Percentiles rank a stretch among this genome's conserved stretches.
Evolutionary conservation across 2,329 filamentous ascomycete species (phyloP).

Genomic region (Fusarium anguioides): DNA sequence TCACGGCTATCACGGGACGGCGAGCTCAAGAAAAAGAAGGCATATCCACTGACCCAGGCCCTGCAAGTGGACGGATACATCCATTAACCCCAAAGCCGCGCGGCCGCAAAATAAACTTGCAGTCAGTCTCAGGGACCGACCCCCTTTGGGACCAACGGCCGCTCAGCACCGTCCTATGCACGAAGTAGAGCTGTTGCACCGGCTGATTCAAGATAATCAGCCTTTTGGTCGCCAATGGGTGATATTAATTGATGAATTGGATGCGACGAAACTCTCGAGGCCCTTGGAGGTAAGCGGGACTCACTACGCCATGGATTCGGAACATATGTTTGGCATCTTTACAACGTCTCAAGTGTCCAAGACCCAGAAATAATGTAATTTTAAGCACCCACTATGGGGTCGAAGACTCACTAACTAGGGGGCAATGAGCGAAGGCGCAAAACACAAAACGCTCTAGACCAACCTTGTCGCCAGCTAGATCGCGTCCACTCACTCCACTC

Average conservation of each 20-base stretch:
- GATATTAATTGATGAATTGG: background rate
- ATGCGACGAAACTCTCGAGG: background rate
- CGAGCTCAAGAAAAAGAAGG: conserved; percentile 32
- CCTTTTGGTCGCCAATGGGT: background rate
- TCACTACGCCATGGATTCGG: conserved; percentile 3
- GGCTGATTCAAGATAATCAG: conserved; percentile 13
- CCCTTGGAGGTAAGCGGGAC: background rate
- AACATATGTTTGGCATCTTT: background rate
- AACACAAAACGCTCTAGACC: conserved; percentile 36
- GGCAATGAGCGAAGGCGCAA: conserved; percentile 13
- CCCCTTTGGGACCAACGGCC: conserved; percentile 10
- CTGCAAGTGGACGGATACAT: conserved; percentile 30
- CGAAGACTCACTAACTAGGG: background rate
- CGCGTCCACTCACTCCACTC: conserved; percentile 18
- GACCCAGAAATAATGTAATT: conserved; percentile 21
- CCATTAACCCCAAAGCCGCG: conserved; percentile 34
- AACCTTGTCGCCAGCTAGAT: conserved; percentile 35
- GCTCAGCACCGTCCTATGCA: conserved; percentile 9
- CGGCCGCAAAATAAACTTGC: conserved; percentile 40
- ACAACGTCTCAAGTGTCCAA: background rate
- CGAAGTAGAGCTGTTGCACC: conserved; percentile 15
- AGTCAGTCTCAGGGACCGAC: conserved; percentile 33
- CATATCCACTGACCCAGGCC: conserved; percentile 31
- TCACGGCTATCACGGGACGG: conserved; percentile 38
- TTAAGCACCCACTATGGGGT: conserved; percentile 21